Percentiles rank a stretch among this genome's conserved stretches.
Conservation (phyloP, 805 yeast species). For the Clavispora fructus region DNA sequence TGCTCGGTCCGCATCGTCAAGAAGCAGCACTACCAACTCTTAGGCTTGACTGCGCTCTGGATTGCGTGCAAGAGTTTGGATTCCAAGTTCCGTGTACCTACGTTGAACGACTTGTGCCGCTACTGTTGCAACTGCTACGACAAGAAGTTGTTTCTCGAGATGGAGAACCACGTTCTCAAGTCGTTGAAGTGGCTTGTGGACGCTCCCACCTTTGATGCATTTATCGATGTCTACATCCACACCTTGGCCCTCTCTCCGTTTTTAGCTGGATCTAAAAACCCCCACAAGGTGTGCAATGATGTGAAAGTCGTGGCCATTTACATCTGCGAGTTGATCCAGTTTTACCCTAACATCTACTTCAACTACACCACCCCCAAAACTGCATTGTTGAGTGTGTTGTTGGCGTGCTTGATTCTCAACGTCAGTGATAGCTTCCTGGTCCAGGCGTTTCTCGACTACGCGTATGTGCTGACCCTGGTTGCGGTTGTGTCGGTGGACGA, state of each 20-base stretch:
- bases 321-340: slow-evolving; percentile 62
- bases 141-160: slow-evolving; percentile 52
- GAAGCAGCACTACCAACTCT: slow-evolving; percentile 41
- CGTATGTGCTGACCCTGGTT: slow-evolving; percentile 8
- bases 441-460: slow-evolving; percentile 17
- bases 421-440: slow-evolving; percentile 24
- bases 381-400: slow-evolving; percentile 40
- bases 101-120: slow-evolving; percentile 45
- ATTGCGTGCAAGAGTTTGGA: slow-evolving; percentile 44
- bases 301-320: slow-evolving; percentile 54
- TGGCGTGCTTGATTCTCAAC: slow-evolving; percentile 33
- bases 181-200: slow-evolving; percentile 61
- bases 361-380: slow-evolving; percentile 49
- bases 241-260: slow-evolving; percentile 20
- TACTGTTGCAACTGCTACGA: slow-evolving; percentile 57
- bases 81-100: slow-evolving; percentile 54
- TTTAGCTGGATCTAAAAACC: slow-evolving; percentile 24
- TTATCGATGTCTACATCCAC: slow-evolving; percentile 53
- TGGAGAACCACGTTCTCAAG: slow-evolving; percentile 65
- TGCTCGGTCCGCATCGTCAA: slow-evolving; percentile 41
- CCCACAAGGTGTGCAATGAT: slow-evolving; percentile 31
- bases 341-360: slow-evolving; percentile 54
- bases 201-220: slow-evolving; percentile 58
- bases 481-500: slow-evolving; percentile 16
- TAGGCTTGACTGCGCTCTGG: slow-evolving; percentile 42